Conservation (phyloP, 202 grass and related monocot species). For the Schoenoplectus triqueter region DNA sequence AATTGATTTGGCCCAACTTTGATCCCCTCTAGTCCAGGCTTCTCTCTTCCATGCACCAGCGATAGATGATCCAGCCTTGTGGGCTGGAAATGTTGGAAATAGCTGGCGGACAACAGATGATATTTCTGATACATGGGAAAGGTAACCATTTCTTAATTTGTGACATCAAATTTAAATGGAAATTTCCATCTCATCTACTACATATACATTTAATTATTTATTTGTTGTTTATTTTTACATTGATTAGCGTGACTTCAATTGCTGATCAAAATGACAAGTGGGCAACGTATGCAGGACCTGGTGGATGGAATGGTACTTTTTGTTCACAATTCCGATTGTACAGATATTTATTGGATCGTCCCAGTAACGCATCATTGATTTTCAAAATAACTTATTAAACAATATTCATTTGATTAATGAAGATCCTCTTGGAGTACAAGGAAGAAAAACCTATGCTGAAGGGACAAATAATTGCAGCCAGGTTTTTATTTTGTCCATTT, state of each 20-base stretch:
- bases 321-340: not conserved
- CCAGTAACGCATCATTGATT: not conserved
- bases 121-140: slow-evolving; percentile 86
- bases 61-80: slow-evolving; percentile 84
- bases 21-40: too few species aligned
- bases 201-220: not conserved
- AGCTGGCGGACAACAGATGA: slow-evolving; percentile 98
- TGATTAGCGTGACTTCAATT: slow-evolving; percentile 76
- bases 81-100: slow-evolving; percentile 88
- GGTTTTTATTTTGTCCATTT: slow-evolving; percentile 49
- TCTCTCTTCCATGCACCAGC: too few species aligned
- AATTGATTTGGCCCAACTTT: too few species aligned
- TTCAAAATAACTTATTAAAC: not conserved
- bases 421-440: slow-evolving; percentile 95
- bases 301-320: slow-evolving; percentile 96
- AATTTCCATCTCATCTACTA: not conserved
- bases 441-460: slow-evolving; percentile 65
- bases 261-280: slow-evolving; percentile 95
- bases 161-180: not conserved
- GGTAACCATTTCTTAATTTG: slow-evolving; percentile 43
- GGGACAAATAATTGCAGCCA: slow-evolving; percentile 68
- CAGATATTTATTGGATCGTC: not conserved
- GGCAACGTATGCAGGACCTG: slow-evolving; percentile 93
- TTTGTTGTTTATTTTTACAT: slow-evolving; percentile 27
- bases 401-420: slow-evolving; percentile 38